phyloP scores from a whole-genome alignment of 148 eudicot genomes.

The Vaccinium corymbosum region DNA sequence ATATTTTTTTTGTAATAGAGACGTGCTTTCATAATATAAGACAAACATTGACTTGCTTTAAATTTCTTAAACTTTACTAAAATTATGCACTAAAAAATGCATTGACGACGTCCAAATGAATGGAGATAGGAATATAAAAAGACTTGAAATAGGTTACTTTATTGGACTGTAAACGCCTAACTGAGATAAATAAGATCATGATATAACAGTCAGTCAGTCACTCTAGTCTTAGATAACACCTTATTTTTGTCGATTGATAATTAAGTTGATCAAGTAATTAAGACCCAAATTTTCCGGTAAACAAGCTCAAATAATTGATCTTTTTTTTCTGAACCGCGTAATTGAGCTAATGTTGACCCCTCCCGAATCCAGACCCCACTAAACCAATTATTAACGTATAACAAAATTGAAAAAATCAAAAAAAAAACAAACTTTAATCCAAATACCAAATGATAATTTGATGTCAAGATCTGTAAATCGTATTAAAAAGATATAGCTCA shows the following conservation, averaged over 20 bases:
- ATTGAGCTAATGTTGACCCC: background rate
- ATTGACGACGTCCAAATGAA: background rate
- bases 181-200: background rate
- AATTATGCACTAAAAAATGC: background rate
- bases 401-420: too few relatives aligned
- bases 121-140: background rate
- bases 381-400: too few relatives aligned
- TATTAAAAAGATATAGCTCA: too few relatives aligned
- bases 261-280: background rate
- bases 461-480: too few relatives aligned
- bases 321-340: too few relatives aligned
- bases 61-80: background rate
- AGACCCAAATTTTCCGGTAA: background rate
- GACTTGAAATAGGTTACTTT: too few relatives aligned
- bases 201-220: background rate
- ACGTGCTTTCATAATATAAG: background rate
- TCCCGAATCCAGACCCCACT: background rate
- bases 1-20: background rate
- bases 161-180: background rate
- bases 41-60: background rate
- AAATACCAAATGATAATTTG: too few relatives aligned
- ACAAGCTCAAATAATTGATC: background rate
- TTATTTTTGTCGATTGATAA: background rate
- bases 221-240: background rate
- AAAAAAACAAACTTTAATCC: too few relatives aligned